Percentiles rank a stretch among this genome's conserved stretches.
phyloP scores from a whole-genome alignment of 805 yeast species.

The Citeromyces nyonsensis region DNA sequence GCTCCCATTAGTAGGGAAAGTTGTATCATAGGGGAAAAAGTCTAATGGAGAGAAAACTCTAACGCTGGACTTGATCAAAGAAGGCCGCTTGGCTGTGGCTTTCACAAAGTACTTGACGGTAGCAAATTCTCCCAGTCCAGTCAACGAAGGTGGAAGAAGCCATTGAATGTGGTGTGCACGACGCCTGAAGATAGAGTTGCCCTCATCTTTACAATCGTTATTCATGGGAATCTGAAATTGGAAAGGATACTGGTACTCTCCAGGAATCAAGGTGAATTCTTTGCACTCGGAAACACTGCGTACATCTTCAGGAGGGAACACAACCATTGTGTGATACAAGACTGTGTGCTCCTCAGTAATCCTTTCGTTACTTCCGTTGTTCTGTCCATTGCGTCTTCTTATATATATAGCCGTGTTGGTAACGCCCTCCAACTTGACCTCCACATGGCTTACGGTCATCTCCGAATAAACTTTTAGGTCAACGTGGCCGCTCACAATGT shows the following conservation, averaged over 20 bases:
- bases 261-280: conserved; percentile 31
- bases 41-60: no score
- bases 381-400: conserved; percentile 8
- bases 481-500: conserved; percentile 24
- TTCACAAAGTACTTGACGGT: conserved; percentile 37
- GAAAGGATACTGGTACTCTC: conserved; percentile 33
- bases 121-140: conserved; percentile 14
- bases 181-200: conserved; percentile 2
- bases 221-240: conserved; percentile 25
- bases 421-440: conserved; percentile 36
- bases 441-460: conserved; percentile 25
- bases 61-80: conserved; percentile 17
- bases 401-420: conserved; percentile 20
- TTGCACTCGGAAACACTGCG: conserved; percentile 23
- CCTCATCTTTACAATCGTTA: conserved; percentile 19
- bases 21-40: no score
- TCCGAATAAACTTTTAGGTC: conserved; percentile 21
- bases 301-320: conserved; percentile 36
- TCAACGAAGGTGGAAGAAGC: conserved; percentile 11
- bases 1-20: background rate
- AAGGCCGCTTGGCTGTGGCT: conserved; percentile 40
- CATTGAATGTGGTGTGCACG: conserved; percentile 7
- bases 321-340: conserved; percentile 29
- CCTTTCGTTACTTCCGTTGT: conserved; percentile 3
- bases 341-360: conserved; percentile 24